These are phyloP conservation scores for Phytopythium mirpurense DNA, from an alignment of 352 stramenopile genomes.

Conservation along the genomic window DNA sequence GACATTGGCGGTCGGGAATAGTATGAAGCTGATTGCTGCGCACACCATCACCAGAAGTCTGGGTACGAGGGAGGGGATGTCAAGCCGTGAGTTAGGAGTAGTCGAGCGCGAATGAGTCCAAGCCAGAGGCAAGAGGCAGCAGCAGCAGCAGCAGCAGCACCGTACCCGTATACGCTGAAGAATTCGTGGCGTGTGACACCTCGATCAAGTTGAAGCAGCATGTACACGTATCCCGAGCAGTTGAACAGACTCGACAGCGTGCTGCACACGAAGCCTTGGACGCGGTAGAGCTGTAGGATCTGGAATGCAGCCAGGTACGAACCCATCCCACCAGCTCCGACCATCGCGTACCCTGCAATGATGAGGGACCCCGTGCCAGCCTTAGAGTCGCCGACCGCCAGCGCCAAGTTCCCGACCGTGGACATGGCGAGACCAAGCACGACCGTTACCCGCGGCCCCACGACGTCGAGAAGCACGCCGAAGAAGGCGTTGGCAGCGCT, in stretches of 20 bases:
- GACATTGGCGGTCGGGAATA: constrained; percentile 77
- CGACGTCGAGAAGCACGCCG: constrained; percentile 63
- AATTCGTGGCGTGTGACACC: constrained; percentile 40
- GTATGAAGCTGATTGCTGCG: constrained; percentile 43
- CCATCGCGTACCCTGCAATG: constrained; percentile 61
- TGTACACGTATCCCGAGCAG: constrained; percentile 82
- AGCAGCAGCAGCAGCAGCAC: no score
- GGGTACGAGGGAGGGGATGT: background rate
- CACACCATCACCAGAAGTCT: constrained; percentile 44
- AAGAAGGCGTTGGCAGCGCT: constrained; percentile 80
- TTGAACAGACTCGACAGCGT: constrained; percentile 83
- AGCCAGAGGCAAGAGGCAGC: no score
- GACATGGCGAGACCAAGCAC: constrained; percentile 47
- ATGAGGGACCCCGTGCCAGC: constrained; percentile 40
- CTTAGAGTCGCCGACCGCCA: constrained; percentile 54
- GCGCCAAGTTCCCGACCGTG: constrained; percentile 44
- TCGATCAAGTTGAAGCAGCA: constrained; percentile 57
- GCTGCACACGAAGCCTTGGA: constrained; percentile 73
- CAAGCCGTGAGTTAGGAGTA: background rate
- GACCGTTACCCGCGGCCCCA: constrained; percentile 53
- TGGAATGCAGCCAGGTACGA: constrained; percentile 78
- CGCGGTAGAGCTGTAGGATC: constrained; percentile 71
- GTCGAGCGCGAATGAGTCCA: no score
- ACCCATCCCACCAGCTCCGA: constrained; percentile 66
- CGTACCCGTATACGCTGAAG: constrained; percentile 62